Evolutionary conservation across 2,329 filamentous ascomycete genomes (phyloP).

Genomic region (Escovopsis sp.): DNA sequence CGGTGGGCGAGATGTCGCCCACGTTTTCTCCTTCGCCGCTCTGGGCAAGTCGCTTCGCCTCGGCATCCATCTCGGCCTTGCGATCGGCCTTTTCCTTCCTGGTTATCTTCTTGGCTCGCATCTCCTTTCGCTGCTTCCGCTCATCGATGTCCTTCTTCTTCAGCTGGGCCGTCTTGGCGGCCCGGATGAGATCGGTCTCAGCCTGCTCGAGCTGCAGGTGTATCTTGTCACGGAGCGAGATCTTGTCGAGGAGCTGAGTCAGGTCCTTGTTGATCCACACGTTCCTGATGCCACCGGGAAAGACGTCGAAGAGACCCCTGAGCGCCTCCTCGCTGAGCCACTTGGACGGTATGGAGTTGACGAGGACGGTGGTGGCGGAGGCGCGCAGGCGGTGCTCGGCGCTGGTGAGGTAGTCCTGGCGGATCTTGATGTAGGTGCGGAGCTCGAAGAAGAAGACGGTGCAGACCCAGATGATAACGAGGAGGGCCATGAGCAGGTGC

Average conservation of each 20-base stretch:
- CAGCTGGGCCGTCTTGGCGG: slow-evolving; percentile 64
- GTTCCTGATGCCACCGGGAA: slow-evolving; percentile 85
- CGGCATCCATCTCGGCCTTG: slow-evolving; percentile 31
- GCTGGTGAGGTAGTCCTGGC: slow-evolving; percentile 87
- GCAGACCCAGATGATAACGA: slow-evolving; percentile 71
- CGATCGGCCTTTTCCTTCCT: slow-evolving; percentile 35
- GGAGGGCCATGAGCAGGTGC: slow-evolving; percentile 64
- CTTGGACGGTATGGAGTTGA: slow-evolving; percentile 77
- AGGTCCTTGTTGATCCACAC: slow-evolving; percentile 94
- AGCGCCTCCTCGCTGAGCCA: slow-evolving; percentile 80
- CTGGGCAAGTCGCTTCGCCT: slow-evolving; percentile 34
- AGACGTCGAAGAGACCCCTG: slow-evolving; percentile 79
- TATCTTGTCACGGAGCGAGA: slow-evolving; percentile 56
- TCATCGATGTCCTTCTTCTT: slow-evolving; percentile 49
- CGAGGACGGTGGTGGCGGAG: slow-evolving; percentile 87
- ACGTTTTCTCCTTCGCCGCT: slow-evolving; percentile 32
- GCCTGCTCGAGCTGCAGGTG: slow-evolving; percentile 62
- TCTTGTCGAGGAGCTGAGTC: slow-evolving; percentile 69
- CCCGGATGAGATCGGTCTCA: slow-evolving; percentile 69
- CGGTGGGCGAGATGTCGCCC: slow-evolving; percentile 23
- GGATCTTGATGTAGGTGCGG: slow-evolving; percentile 75
- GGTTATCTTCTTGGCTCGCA: slow-evolving; percentile 31
- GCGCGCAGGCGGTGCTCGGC: slow-evolving; percentile 87
- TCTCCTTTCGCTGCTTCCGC: slow-evolving; percentile 44
- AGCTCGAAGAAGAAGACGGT: slow-evolving; percentile 77